These are phyloP conservation scores for Talaromyces rugulosus DNA, from an alignment of 2,329 filamentous ascomycete species.

Conservation along the genomic window DNA sequence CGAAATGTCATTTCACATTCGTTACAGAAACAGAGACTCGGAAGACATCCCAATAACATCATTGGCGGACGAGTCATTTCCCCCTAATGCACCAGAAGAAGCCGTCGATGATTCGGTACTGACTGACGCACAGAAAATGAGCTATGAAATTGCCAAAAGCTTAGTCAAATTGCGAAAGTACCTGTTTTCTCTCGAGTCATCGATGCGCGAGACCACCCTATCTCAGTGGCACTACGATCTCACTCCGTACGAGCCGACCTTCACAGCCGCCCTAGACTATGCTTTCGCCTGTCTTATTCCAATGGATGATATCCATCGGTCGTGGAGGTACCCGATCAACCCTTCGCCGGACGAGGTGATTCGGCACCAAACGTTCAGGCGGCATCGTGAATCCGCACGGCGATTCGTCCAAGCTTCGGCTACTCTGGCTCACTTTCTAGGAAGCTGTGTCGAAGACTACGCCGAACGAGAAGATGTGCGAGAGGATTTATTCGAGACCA, in stretches of 20 bases:
- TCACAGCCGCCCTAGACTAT: slow-evolving; percentile 40
- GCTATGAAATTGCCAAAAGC: slow-evolving; percentile 53
- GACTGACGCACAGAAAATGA: slow-evolving; percentile 49
- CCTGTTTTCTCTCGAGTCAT: slow-evolving; percentile 50
- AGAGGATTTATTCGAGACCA: slow-evolving; percentile 43
- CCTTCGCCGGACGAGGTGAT: slow-evolving; percentile 50
- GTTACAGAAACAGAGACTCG: slow-evolving; percentile 57
- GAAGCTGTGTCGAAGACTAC: slow-evolving; percentile 47
- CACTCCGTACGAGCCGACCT: slow-evolving; percentile 33
- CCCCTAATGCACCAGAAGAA: slow-evolving; percentile 24
- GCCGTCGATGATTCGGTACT: slow-evolving; percentile 44
- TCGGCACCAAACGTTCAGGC: slow-evolving; percentile 54
- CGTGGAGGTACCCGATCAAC: slow-evolving; percentile 58
- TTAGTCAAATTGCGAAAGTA: slow-evolving; percentile 52
- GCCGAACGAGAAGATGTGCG: slow-evolving; percentile 35
- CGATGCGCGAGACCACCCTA: slow-evolving; percentile 27
- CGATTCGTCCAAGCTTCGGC: slow-evolving; percentile 61
- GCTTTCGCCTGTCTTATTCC: slow-evolving; percentile 48
- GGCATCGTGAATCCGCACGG: slow-evolving; percentile 52
- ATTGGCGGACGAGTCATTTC: slow-evolving; percentile 16
- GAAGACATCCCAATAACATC: slow-evolving; percentile 52
- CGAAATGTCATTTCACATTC: slow-evolving; percentile 51
- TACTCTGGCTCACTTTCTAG: slow-evolving; percentile 54
- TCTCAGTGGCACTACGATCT: slow-evolving; percentile 23
- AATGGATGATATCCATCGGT: slow-evolving; percentile 53